Evolutionary conservation across 257 asterid genomes (phyloP).

Genomic region (Scutellaria galericulata): DNA sequence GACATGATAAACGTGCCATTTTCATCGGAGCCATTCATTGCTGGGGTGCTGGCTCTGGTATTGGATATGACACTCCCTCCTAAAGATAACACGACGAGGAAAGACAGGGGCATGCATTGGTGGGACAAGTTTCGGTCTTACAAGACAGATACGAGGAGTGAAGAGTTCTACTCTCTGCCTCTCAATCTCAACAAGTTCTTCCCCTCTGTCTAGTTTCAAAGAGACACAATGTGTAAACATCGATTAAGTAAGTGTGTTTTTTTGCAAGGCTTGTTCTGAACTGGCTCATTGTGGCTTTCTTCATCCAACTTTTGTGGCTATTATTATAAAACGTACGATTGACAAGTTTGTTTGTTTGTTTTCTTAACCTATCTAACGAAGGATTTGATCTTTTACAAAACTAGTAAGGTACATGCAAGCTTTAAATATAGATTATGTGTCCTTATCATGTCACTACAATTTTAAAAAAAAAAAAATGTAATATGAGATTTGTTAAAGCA

Average conservation of each 20-base stretch:
- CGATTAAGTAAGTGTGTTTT: constrained; percentile 23
- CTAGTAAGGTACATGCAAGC: no score
- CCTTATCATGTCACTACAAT: no score
- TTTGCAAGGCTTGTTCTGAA: not conserved
- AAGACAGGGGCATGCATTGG: constrained; percentile 94
- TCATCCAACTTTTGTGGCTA: not conserved
- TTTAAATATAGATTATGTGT: no score
- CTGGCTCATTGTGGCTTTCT: not conserved
- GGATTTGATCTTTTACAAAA: no score
- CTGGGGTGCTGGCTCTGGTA: constrained; percentile 66
- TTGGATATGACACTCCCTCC: constrained; percentile 71
- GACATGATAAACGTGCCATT: constrained; percentile 91
- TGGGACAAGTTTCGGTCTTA: constrained; percentile 82
- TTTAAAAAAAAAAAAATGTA: no score
- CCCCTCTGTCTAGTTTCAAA: constrained; percentile 71
- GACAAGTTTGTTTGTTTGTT: not conserved
- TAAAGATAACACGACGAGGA: constrained; percentile 62
- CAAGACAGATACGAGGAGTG: constrained; percentile 82
- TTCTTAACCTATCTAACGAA: not conserved
- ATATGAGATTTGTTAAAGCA: no score
- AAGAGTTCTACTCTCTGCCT: constrained; percentile 89
- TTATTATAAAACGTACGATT: not conserved
- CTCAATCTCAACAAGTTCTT: constrained; percentile 89
- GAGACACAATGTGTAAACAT: not conserved
- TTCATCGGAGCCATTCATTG: constrained; percentile 81